Base-by-base conservation (phyloP, 2,329 filamentous ascomycete genomes). In the Bipolaris oryzae region DNA sequence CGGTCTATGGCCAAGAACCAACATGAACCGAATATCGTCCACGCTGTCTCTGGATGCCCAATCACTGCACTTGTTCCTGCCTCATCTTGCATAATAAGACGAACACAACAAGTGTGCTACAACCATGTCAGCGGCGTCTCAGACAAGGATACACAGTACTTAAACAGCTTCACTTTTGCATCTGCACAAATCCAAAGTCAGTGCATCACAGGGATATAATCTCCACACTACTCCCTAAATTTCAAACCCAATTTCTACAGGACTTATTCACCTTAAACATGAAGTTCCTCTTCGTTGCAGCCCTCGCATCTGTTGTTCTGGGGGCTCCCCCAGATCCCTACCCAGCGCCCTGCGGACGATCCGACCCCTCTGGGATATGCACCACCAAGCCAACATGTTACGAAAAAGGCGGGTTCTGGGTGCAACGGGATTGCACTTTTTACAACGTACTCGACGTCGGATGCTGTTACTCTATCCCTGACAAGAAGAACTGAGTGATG, bases 371-470 rank as follows among this genome's bases (percentile, higher is more conserved):
- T 1, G 70, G 70, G 31, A 64, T 69, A 42, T 72, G 70, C 57
- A 64, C 66, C 1, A 69, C 66, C 11, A 63, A 72, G 56, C 15
- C 51, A 16, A 65, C 62, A 6, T 71, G 69, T 51, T 58, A 60
- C 50, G 58, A 62, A 46, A 60, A 66, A 43, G 67, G 68, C 7
- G 70, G 70, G 16, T 68, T 71, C 45, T 72, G 61, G 16, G 69
- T 72, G n/a, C 68, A 71, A 55, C 57, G 70, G 7, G 70, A 72
- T 43, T 72, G 70, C 50, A 61, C 59, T 1, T 72, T 71, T 42
- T 72, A 72, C 52, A 64, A 71, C 38, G 67, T 71, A 10, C 49
- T 66, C 35, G 70, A 72, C 39, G 64, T 72, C 34, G 68, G 70
- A 6, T 72, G 70, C 53, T 72, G 70, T 59, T 71, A 71, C 49